A percentile compares a stretch with the other conserved stretches of the same genome.
phyloP scores from a whole-genome alignment of 169 alveolate genomes.

The Cytauxzoon felis region DNA sequence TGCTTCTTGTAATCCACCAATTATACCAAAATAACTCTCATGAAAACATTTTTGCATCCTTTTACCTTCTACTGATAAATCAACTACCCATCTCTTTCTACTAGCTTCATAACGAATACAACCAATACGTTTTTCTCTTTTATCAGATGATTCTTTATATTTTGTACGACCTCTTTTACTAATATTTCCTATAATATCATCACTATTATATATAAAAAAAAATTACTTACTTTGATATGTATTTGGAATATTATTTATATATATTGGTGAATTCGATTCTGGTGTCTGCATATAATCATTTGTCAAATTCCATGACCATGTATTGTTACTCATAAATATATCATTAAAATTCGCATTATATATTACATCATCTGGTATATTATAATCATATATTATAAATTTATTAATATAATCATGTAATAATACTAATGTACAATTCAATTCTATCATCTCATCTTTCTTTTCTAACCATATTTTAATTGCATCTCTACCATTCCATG shows the following conservation, averaged over 20 bases:
- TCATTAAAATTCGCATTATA: slow-evolving; percentile 9
- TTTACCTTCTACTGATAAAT: slow-evolving; percentile 46
- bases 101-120: slow-evolving; percentile 60
- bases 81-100: slow-evolving; percentile 64
- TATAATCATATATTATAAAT: slow-evolving; percentile 5
- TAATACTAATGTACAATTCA: not conserved
- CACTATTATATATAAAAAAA: not conserved
- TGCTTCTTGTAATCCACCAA: slow-evolving; percentile 61
- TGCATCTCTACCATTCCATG: slow-evolving; percentile 17
- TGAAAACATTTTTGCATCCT: slow-evolving; percentile 65
- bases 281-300: not conserved
- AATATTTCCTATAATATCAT: too few relatives aligned
- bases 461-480: not conserved
- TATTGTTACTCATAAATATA: not conserved
- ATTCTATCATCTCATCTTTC: not conserved
- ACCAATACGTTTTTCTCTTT: slow-evolving; percentile 25
- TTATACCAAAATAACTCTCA: slow-evolving; percentile 51
- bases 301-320: slow-evolving; percentile 23
- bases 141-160: not conserved
- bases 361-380: slow-evolving; percentile 8
- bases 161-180: too few relatives aligned
- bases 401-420: not conserved
- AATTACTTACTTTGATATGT: too few relatives aligned
- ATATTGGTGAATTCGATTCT: not conserved
- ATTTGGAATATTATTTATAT: too few relatives aligned